These are phyloP conservation scores for Saccharomyces pastorianus DNA, from an alignment of 1,139 yeast species.

Conservation along the genomic window DNA sequence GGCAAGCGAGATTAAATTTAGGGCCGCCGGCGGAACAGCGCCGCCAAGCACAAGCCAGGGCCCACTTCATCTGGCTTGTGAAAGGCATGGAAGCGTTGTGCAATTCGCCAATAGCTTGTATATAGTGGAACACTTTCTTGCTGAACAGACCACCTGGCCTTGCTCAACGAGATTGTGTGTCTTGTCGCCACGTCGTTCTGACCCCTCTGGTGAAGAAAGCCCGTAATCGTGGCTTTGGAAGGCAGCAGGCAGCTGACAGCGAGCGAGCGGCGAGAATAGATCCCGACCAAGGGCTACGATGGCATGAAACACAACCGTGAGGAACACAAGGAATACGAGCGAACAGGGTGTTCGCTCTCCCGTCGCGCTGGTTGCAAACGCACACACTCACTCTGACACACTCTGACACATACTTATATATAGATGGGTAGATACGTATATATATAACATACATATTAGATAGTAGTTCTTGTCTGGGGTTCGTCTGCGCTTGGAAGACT, in stretches of 20 bases:
- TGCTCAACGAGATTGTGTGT: background rate
- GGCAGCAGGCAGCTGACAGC: background rate
- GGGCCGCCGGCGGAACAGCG: background rate
- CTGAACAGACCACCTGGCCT: background rate
- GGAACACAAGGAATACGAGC: background rate
- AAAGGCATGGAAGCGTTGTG: background rate
- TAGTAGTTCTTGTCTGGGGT: background rate
- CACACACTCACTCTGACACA: background rate
- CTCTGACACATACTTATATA: background rate
- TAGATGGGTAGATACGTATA: background rate
- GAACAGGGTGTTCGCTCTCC: background rate
- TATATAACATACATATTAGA: too few species aligned
- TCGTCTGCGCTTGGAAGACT: background rate
- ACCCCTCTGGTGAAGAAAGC: background rate
- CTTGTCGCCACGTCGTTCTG: background rate
- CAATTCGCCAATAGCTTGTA: background rate
- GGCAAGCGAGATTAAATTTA: background rate
- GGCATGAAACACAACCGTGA: background rate
- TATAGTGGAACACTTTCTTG: background rate
- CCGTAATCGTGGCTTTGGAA: background rate
- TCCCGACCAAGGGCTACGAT: background rate
- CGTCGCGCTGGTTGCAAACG: background rate
- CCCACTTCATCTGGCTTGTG: background rate
- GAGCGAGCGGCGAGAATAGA: background rate
- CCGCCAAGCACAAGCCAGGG: too few species aligned